Base-by-base conservation (phyloP, 768 basidiomycete genomes). In the Lactifluus pinguis region DNA sequence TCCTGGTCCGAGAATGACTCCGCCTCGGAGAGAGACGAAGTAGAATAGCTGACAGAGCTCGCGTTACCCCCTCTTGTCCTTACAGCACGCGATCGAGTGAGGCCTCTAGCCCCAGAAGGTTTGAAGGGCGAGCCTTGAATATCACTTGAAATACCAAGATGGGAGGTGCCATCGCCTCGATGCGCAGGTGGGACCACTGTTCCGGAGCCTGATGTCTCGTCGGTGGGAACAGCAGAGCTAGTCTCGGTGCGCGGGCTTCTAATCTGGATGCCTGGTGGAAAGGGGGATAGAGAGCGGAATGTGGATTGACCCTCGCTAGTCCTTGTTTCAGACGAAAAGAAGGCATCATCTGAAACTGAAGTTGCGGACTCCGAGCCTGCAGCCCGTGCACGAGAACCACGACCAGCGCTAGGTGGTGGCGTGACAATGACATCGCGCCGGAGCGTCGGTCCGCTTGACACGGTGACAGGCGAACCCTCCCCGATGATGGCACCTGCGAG, bases 381-480 rank as follows among this genome's bases (percentile, higher is more conserved):
- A 5, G 68, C 58, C 57, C 53, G 71, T 68, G 50, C 70, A 62
- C 55, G 71, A 60, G 66, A 71, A 66, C 17, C 66, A 51, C 69
- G 69, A 60, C 64, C 72, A 34, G 61, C 70, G 48, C 73, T 77
- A 10, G 80, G 80, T 1, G 77, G 79, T 0, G 79, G 79, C 48
- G 70, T 81, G 66, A 73, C 75, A 64, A 70, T 76, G 38, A 84
- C 66, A 57, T 76, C 72, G 13, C 73, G 68, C 13, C 77, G 64
- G 29, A 78, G 72, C 30, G 76, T 70, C 14, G 84, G 79, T 1
- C 84, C 86, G 67, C 86, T 87, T 0, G 85, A 86, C 1, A 86
- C 76, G 0, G 86, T 87, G n/a, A 87, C 86, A 0, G 87, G 85
- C 6, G 84, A 83, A 0, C 80, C 82, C 41, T 79, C 80, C 8